phyloP scores from a whole-genome alignment of 257 asterid genomes.

The Solanum etuberosum region DNA sequence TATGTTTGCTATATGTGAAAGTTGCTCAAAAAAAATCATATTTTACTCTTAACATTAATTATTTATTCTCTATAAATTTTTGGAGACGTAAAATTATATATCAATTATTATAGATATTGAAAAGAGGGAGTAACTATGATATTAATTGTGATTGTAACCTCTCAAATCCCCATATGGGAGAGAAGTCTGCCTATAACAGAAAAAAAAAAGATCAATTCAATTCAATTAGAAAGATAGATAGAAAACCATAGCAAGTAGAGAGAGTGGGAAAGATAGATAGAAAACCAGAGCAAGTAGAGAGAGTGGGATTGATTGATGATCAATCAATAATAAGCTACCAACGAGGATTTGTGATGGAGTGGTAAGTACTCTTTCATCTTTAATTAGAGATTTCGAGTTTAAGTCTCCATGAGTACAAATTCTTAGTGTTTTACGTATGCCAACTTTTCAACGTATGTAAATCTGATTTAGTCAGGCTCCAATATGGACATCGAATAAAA shows the following conservation, averaged over 20 bases:
- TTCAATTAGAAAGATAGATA: neutral
- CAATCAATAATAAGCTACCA: neutral
- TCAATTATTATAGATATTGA: no score
- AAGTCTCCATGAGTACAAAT: accelerated
- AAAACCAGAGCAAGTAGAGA: neutral
- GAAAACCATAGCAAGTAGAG: neutral
- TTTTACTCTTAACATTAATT: no score
- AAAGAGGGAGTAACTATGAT: neutral
- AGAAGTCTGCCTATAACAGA: neutral
- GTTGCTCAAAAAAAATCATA: no score
- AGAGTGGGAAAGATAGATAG: neutral
- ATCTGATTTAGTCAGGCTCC: accelerated
- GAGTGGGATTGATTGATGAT: neutral
- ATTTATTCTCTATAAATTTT: no score
- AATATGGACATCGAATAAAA: accelerated
- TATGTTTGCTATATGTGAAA: no score
- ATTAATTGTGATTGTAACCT: neutral
- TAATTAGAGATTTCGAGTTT: no score
- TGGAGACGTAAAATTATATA: neutral
- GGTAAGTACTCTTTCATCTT: accelerated
- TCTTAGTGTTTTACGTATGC: accelerated
- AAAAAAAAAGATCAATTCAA: neutral
- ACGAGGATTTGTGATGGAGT: neutral
- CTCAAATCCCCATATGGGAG: neutral
- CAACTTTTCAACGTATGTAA: accelerated